Conservation (phyloP, 352 stramenopile genomes). For the Elongisporangium undulatum region DNA sequence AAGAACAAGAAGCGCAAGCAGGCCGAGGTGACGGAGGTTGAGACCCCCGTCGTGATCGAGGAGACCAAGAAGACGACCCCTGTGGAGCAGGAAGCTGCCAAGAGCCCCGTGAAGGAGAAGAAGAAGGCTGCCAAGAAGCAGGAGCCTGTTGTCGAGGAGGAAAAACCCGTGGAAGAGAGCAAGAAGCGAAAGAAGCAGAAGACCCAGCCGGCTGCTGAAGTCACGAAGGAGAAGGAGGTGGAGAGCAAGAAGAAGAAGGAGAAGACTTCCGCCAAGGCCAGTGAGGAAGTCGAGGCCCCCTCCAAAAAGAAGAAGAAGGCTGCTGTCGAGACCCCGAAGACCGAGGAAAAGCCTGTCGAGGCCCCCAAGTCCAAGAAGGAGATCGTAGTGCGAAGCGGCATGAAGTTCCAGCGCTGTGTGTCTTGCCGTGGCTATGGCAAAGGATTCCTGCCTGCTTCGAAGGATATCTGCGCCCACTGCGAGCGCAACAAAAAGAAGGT, state of each 20-base stretch:
- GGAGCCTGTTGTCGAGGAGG: slow-evolving; percentile 7
- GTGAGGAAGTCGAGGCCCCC: slow-evolving; percentile 14
- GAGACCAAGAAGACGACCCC: slow-evolving; percentile 7
- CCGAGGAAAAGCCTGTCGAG: neutral
- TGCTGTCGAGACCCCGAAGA: slow-evolving; percentile 14
- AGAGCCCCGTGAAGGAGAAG: slow-evolving; percentile 7
- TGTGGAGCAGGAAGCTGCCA: slow-evolving; percentile 2
- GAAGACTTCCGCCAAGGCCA: slow-evolving; percentile 6
- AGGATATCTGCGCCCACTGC: slow-evolving; percentile 70
- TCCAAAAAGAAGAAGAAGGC: slow-evolving; percentile 15
- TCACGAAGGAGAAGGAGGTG: slow-evolving; percentile 10
- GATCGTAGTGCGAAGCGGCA: slow-evolving; percentile 51
- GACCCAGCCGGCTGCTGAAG: slow-evolving; percentile 5
- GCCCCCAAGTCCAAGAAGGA: slow-evolving; percentile 19
- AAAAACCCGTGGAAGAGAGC: slow-evolving; percentile 8
- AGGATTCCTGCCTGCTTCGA: slow-evolving; percentile 53
- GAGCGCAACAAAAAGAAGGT: slow-evolving; percentile 51
- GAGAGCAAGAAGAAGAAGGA: slow-evolving; percentile 11
- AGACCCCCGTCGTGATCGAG: slow-evolving; percentile 1
- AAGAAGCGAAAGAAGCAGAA: slow-evolving; percentile 19
- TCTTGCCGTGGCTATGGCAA: slow-evolving; percentile 73
- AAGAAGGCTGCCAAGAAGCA: slow-evolving; percentile 12
- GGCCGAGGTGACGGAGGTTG: slow-evolving; percentile 15
- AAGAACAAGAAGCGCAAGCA: slow-evolving; percentile 50
- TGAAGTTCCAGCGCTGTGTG: slow-evolving; percentile 71